These are phyloP conservation scores for Microbotryum lychnidis-dioicae DNA, from an alignment of 1,284 basidiomycete species.

Conservation along the genomic window DNA sequence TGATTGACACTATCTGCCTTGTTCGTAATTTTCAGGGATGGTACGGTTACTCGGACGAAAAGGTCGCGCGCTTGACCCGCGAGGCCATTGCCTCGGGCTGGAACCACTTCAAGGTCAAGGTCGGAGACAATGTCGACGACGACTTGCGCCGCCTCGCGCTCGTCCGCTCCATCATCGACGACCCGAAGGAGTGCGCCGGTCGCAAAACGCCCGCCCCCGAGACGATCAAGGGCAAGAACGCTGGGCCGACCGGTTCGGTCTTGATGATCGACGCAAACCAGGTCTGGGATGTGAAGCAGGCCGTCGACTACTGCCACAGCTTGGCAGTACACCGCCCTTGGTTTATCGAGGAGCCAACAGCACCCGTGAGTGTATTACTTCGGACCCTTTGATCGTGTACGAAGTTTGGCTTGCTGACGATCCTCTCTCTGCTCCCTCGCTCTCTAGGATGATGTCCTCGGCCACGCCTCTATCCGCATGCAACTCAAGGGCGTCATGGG, in stretches of 20 bases:
- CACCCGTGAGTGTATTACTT: constrained; percentile 46
- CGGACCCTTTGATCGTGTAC: neutral
- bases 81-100: constrained; percentile 50
- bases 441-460: constrained; percentile 60
- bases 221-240: constrained; percentile 69
- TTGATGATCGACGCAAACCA: constrained; percentile 92
- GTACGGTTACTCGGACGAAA: constrained; percentile 71
- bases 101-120: constrained; percentile 53
- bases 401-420: neutral
- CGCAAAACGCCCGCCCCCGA: constrained; percentile 23
- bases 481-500: constrained; percentile 78
- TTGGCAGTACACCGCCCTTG: constrained; percentile 81
- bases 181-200: constrained; percentile 50
- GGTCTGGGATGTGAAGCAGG: constrained; percentile 89
- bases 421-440: too few species aligned
- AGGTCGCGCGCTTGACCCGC: constrained; percentile 76
- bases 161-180: constrained; percentile 88
- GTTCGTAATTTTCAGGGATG: constrained; percentile 39
- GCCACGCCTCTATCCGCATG: constrained; percentile 71
- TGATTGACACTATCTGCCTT: neutral
- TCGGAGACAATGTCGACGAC: constrained; percentile 70
- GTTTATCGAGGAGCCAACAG: constrained; percentile 95
- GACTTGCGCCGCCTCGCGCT: constrained; percentile 79
- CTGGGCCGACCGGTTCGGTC: constrained; percentile 83
- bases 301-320: constrained; percentile 80